Evolutionary conservation across 2,329 filamentous ascomycete species (phyloP).

Genomic region (Xylaria multiplex): DNA sequence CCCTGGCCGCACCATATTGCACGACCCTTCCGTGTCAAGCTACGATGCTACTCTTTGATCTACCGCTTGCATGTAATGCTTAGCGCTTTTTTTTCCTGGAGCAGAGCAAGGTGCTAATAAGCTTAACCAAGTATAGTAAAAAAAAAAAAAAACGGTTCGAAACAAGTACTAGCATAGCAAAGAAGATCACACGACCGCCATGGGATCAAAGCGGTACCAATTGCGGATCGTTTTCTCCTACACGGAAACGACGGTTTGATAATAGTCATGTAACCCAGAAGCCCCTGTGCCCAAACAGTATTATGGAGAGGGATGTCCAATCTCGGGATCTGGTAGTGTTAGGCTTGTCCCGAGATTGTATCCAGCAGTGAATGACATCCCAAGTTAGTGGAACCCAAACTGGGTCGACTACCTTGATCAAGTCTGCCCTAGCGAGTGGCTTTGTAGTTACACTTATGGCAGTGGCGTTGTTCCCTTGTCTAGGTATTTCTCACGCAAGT

Average conservation of each 20-base stretch:
- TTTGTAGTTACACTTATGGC: not conserved
- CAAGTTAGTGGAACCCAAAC: conserved; percentile 11
- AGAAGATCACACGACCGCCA: not conserved
- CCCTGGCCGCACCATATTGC: conserved; percentile 3
- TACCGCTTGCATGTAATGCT: not conserved
- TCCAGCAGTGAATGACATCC: not conserved
- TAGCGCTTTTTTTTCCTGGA: not conserved
- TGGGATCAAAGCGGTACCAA: conserved; percentile 4
- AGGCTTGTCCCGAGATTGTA: not conserved
- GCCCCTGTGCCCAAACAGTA: not conserved
- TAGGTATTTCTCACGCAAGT: not conserved
- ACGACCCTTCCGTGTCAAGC: conserved; percentile 1
- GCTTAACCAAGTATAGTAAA: not conserved
- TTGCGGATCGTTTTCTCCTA: not conserved
- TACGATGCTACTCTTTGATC: not conserved
- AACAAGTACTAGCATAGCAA: conserved; percentile 2
- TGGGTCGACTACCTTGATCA: not conserved
- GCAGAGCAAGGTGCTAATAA: not conserved
- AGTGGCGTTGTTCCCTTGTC: not conserved
- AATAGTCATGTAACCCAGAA: not conserved
- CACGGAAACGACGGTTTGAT: not conserved
- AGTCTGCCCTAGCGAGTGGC: not conserved
- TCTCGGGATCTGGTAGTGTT: not conserved
- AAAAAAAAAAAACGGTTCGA: not conserved
- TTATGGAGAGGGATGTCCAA: not conserved